Conservation (phyloP, 2,329 filamentous ascomycete genomes). For the Gaeumannomyces tritici region DNA sequence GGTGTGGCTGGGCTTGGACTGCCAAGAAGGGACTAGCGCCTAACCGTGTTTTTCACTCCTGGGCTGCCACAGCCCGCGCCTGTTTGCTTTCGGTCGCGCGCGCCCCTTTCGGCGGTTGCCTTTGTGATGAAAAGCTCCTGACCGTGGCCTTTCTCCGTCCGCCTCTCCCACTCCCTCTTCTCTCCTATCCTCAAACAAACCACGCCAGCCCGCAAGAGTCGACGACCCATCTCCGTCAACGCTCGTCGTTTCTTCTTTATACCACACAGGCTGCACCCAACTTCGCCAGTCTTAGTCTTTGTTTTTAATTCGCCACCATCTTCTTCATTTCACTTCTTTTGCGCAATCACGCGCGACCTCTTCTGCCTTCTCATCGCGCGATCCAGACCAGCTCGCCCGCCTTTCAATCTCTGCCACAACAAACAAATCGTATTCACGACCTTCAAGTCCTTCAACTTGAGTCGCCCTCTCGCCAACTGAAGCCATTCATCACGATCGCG, state of each 20-base stretch:
- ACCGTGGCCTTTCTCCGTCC: not conserved
- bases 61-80: too few species aligned
- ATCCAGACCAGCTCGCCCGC: not conserved
- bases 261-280: constrained; percentile 20
- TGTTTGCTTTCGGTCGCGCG: not conserved
- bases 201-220: constrained; percentile 9
- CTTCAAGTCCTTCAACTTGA: not conserved
- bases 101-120: not conserved
- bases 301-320: not conserved
- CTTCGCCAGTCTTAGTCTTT: constrained; percentile 17
- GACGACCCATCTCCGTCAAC: constrained; percentile 2
- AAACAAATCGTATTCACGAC: not conserved
- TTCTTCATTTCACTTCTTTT: not conserved
- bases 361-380: not conserved
- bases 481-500: not conserved
- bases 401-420: not conserved
- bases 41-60: not conserved
- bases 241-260: constrained; percentile 11
- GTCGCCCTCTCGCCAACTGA: not conserved
- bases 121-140: not conserved
- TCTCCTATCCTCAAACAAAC: constrained; percentile 8
- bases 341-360: not conserved
- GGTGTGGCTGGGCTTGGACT: not conserved
- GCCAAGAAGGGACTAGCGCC: not conserved
- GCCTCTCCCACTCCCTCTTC: constrained; percentile 7